Base-by-base conservation (phyloP, 2,329 filamentous ascomycete genomes). In the Verticillium albo-atrum region DNA sequence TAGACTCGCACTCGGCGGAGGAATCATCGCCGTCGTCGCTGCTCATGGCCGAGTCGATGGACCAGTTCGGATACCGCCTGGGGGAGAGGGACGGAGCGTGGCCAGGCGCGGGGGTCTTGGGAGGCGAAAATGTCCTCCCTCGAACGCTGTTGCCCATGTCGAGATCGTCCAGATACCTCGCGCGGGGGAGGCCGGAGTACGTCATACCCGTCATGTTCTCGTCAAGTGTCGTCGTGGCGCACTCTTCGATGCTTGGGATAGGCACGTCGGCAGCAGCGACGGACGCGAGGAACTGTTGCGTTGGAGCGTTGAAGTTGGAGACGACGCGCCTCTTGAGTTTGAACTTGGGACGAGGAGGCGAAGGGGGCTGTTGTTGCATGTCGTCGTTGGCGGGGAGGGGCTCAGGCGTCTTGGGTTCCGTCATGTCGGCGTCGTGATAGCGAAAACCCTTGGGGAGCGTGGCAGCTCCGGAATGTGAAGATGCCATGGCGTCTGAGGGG, bases 261-360 rank as follows among this genome's bases (percentile, higher is more conserved):
- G 85, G 84, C 4, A 87, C 75, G 68, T 89, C 86, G 61, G 84
- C 86, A 20, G 85, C 84, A 52, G 84, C 85, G 60, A 89, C 86
- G 4, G 85, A 88, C 3, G 84, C 85, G n/a, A 89, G 79, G 67
- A 89, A 89, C 56, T 88, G 84, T 67, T 86, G 79, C 1, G 86
- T 88, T 2, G 86, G 84, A 37, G 84, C 84, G 60, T 78, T 72
- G 12, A 83, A 74, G 59, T 80, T 77, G 51, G 82, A 79, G 37
- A 78, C 77, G 66, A 80, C 77, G 65, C 83, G 83, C 66, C 80
- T 79, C 71, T 84, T 84, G 61, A 87, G 71, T 63, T 77, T 79
- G 65, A 86, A 75, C 57, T 81, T 81, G 62, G 79, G 82, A 66
- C 81, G 78, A 51, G 79, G 80, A 27, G 82, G 78, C 37, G 80